Evolutionary conservation across 345 rosid genomes (phyloP).

Genomic region (Punica granatum): DNA sequence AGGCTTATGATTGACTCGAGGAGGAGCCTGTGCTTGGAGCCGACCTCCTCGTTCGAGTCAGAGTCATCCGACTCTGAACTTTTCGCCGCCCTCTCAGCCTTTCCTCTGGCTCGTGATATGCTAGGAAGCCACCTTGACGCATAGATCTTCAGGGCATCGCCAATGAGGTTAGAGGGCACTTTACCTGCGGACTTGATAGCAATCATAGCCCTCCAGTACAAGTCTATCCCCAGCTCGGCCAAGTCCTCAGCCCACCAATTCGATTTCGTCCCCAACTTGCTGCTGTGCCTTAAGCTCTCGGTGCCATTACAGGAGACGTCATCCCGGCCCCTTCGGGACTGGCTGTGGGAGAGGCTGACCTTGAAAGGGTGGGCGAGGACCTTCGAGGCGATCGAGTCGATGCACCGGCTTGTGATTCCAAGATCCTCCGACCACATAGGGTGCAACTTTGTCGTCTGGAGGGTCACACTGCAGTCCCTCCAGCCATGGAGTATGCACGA

Average conservation of each 20-base stretch:
- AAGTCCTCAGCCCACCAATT: constrained; percentile 98
- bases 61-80: constrained; percentile 57
- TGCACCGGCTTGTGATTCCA: constrained; percentile 77
- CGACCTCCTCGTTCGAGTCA: constrained; percentile 37
- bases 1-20: constrained; percentile 82
- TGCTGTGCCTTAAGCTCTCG: constrained; percentile 43
- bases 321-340: constrained; percentile 78
- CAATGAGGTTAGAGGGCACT: constrained; percentile 52
- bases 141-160: constrained; percentile 78
- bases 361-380: constrained; percentile 65
- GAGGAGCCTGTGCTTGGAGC: constrained; percentile 61
- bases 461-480: constrained; percentile 80
- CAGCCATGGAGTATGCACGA: constrained; percentile 88
- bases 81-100: constrained; percentile 16
- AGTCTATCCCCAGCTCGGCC: constrained; percentile 80
- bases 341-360: constrained; percentile 71
- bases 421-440: constrained; percentile 85
- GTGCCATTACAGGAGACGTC: constrained; percentile 53
- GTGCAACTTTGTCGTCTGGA: constrained; percentile 69
- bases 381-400: constrained; percentile 67
- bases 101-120: constrained; percentile 37
- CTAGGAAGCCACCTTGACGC: constrained; percentile 84
- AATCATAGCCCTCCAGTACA: constrained; percentile 88
- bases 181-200: constrained; percentile 79
- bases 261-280: neutral